Evolutionary conservation across 148 eudicot species (phyloP).

Genomic region (Arctostaphylos glauca): DNA sequence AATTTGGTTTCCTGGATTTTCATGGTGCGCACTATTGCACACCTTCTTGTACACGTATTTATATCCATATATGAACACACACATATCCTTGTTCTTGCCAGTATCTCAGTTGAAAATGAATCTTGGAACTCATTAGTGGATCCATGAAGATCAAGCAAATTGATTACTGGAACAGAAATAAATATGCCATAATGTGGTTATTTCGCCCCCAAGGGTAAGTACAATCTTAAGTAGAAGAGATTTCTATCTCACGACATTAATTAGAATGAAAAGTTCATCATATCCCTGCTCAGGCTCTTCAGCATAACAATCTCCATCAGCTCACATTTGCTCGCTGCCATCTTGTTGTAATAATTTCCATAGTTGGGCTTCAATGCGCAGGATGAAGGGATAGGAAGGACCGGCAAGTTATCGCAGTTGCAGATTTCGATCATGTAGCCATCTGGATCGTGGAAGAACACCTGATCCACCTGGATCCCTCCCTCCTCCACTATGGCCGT

Average conservation of each 20-base stretch:
- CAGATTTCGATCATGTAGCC: slow-evolving; percentile 43
- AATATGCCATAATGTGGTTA: background rate
- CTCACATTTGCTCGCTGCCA: slow-evolving; percentile 14
- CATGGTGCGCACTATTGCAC: background rate
- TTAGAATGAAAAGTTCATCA: slow-evolving; percentile 34
- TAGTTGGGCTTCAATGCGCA: slow-evolving; percentile 17
- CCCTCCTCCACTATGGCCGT: slow-evolving; percentile 30
- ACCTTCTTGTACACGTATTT: background rate
- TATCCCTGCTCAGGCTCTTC: slow-evolving; percentile 34
- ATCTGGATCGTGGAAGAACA: slow-evolving; percentile 47
- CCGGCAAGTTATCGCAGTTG: slow-evolving; percentile 38
- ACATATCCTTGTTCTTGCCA: background rate
- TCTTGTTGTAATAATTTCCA: slow-evolving; percentile 17
- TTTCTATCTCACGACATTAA: background rate
- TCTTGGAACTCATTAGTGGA: background rate
- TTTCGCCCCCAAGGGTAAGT: background rate
- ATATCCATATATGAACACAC: background rate
- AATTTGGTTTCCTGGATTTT: background rate
- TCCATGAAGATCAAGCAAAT: background rate
- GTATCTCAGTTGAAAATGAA: background rate
- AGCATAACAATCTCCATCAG: slow-evolving; percentile 30
- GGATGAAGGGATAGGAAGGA: slow-evolving; percentile 29
- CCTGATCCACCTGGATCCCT: slow-evolving; percentile 37
- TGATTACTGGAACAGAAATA: background rate
- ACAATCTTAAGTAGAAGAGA: background rate